Percentiles rank a stretch among this genome's conserved stretches.
phyloP scores from a whole-genome alignment of 257 asterid genomes.

The Rehmannia glutinosa region DNA sequence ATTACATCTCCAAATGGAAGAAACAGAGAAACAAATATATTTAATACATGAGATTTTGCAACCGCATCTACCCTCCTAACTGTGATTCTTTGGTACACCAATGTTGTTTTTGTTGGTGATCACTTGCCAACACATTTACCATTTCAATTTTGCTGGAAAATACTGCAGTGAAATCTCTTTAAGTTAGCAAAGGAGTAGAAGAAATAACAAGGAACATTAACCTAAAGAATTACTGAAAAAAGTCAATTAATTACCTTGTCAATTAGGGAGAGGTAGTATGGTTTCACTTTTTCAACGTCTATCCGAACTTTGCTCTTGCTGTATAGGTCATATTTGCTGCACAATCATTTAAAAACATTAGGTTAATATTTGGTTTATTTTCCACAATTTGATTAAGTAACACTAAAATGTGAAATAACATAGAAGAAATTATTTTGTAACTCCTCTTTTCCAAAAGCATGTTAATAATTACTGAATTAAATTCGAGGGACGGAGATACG shows the following conservation, averaged over 20 bases:
- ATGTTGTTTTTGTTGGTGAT: neutral
- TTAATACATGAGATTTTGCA: too few relatives aligned
- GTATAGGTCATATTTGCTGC: conserved; percentile 37
- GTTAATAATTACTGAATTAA: too few relatives aligned
- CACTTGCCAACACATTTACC: conserved; percentile 24
- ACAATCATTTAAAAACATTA: neutral
- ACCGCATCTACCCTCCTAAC: neutral
- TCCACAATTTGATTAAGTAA: too few relatives aligned
- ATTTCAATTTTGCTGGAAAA: conserved; percentile 51
- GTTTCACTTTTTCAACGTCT: too few relatives aligned
- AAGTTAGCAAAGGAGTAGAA: neutral
- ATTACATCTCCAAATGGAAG: too few relatives aligned
- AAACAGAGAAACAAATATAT: too few relatives aligned
- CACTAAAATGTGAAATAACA: too few relatives aligned
- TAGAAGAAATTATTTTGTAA: too few relatives aligned
- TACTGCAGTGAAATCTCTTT: conserved; percentile 49
- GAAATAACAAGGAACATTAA: neutral
- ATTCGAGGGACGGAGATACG: too few relatives aligned
- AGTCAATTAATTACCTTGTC: conserved; percentile 44
- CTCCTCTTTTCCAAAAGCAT: too few relatives aligned
- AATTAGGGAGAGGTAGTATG: conserved; percentile 55
- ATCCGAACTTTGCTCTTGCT: conserved; percentile 39
- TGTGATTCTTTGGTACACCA: neutral
- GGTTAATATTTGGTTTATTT: neutral
- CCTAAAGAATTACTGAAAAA: neutral